Base-by-base conservation (phyloP, 1,284 basidiomycete species). In the Pascua guehoae region DNA sequence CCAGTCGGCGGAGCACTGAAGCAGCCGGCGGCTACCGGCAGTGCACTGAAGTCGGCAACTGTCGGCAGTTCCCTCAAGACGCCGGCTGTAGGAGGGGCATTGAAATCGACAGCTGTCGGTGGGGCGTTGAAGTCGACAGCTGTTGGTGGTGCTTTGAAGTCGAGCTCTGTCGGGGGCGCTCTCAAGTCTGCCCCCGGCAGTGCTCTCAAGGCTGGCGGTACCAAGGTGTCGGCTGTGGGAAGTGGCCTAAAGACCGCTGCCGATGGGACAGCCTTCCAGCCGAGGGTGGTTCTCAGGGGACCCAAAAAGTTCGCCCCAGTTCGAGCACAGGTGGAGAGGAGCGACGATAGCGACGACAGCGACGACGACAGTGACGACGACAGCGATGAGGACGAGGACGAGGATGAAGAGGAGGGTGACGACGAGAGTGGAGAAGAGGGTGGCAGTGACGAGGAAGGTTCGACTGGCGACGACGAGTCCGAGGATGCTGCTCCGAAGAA, bases 261-360 rank as follows among this genome's bases (percentile, higher is more conserved):
- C 1, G 65, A 71, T 45, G 71, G 68, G 0, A 53, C 45, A 8
- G 42, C 56, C 1, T 64, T 72, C 14, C 59, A 66, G 48, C 71
- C 72, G 1, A 59, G 67, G 5, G 67, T 72, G 12, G 67, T 72
- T 12, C 39, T 65, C 2, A 51, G 64, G 8, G 56, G 67, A 2
- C 59, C 54, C 16, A 65, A 66, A 54, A 63, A 58, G 46, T 64
- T 64, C 40, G 58, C 58, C 18, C 61, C 58, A 16, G 60, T 55
- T 16, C 54, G 56, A 49, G 40, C 32, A 40, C 47, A 50, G 37
- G 61, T 32, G 57, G 38, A 24, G 42, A 42, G 24, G 38, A 47
- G 47, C 2, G 61, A 58, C 0, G 61, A 59, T 10, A 55, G 54
- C 8, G 65, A 57, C 42, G 62, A 64, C 2, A 60, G 60, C 9